A percentile compares a stretch with the other conserved stretches of the same genome.
Conservation (phyloP, 2,329 filamentous ascomycete genomes). For the Phialophora expanda region DNA sequence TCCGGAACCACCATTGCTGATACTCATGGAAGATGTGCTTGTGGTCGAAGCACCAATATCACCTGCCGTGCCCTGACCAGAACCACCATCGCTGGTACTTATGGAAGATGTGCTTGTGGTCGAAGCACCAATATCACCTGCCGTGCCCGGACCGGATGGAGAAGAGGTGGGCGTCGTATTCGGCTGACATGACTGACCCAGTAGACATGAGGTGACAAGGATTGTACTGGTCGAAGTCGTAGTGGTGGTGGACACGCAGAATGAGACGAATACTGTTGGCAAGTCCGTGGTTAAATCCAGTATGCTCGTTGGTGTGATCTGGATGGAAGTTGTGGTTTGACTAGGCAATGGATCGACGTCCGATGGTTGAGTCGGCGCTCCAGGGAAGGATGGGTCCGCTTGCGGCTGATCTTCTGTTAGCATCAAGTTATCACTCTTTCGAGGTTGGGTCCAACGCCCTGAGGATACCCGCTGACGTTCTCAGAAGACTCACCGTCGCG, state of each 20-base stretch:
- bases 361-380: conserved; percentile 30
- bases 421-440: neutral
- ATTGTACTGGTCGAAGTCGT: conserved; percentile 25
- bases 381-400: conserved; percentile 28
- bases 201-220: conserved; percentile 23
- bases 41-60: conserved; percentile 12
- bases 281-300: neutral
- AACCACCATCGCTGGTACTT: conserved; percentile 18
- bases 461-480: neutral
- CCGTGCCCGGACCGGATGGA: neutral
- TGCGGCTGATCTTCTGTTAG: conserved; percentile 13
- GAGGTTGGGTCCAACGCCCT: neutral
- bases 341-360: conserved; percentile 25
- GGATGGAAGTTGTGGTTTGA: conserved; percentile 15
- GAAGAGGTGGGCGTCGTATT: conserved; percentile 2
- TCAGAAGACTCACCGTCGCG: conserved; percentile 21
- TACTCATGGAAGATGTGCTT: conserved; percentile 3
- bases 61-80: neutral
- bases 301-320: conserved; percentile 7
- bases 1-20: conserved; percentile 20
- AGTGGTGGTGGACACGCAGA: conserved; percentile 11
- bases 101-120: conserved; percentile 9
- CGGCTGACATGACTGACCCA: conserved; percentile 11
- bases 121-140: conserved; percentile 4
- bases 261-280: neutral